Base-by-base conservation (phyloP, 2,329 filamentous ascomycete species). In the Bretziella fagacearum region DNA sequence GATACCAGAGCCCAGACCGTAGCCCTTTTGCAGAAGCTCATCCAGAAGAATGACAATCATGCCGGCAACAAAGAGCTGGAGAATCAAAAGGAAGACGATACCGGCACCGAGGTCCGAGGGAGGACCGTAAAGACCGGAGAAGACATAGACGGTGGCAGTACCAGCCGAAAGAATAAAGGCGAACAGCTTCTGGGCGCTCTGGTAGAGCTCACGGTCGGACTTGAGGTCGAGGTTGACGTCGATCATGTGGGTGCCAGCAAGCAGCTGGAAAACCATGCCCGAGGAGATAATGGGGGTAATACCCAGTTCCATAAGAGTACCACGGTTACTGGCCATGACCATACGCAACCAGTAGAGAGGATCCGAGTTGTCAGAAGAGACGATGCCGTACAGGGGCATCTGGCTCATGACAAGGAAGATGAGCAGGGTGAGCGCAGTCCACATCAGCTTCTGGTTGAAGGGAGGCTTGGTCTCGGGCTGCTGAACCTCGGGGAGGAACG, bases 391-490 rank as follows among this genome's bases (percentile, higher is more conserved):
- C 53, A 91, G 71, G 55, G 91, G 87, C 91, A 98, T 96, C 71
- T 95, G 91, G 71, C 86, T 95, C 91, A 98, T 98, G 67, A 98
- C 86, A 74, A 98, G 71, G 78, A 98, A 98, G 70, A 96, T 93
- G 65, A 98, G 73, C 58, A 98, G 77, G 55, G 91, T 96, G 64
- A 89, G 78, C 63, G 81, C 84, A 55, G 84, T 91, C 84, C 84
- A 91, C 84, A 89, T 89, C 71, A 91, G 70, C 74, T 89, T 87
- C 68, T 96, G 91, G 74, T 96, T 93, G 80, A 98, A 98, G 57
- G 87, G 85, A 51, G 94, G 81, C 74, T 95, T 96, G 65, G 87
- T 94, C 71, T 98, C 91, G 57, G 91, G 91, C 62, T 93, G 82
- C 71, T 89, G 83, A 68, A 98, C 91, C 81, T 98, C 91, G 63